Base-by-base conservation (phyloP, 1,284 basidiomycete species). In the Rhizoctonia solani region DNA sequence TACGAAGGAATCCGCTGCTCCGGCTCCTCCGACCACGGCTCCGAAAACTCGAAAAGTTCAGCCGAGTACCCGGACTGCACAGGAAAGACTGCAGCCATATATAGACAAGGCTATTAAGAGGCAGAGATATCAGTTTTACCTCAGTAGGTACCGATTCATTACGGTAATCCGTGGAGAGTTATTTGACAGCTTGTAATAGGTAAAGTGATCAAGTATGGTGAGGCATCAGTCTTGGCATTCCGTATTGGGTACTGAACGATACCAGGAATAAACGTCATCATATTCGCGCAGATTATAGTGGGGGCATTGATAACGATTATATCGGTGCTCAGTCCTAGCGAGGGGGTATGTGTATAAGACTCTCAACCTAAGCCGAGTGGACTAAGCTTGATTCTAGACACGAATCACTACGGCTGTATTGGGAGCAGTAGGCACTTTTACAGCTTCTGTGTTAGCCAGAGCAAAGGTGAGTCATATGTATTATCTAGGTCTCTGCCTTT, bases 211-310 rank as follows among this genome's bases (percentile, higher is more conserved):
- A 63, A 63, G 27, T 63, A 53, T 32, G 59, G 59, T 63, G 29
- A 8, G 30, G 11, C n/a, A n/a, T n/a, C n/a, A n/a, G n/a, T n/a
- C n/a, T n/a, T n/a, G n/a, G n/a, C n/a, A n/a, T n/a, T n/a, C n/a
- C n/a, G n/a, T n/a, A n/a, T n/a, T n/a, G n/a, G n/a, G n/a, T n/a
- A n/a, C n/a, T n/a, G n/a, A n/a, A n/a, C n/a, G n/a, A n/a, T n/a
- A n/a, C n/a, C 23, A 63, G 59, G 59, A 6, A 63, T 63, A 25
- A 63, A 63, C 59, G 50, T 63, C 13, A 63, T 63, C 23, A 34
- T 63, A 16, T 25, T 63, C 4, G 25, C 53, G 16, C 59, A 63
- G 23, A 49, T 63, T 27, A 52, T 16, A 19, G 59, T 63, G 11
- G 59, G 59, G 37, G 59, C 59, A 11, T 34, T 41, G 6, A 37